Evolutionary conservation across 208 protist genomes (phyloP), one percentile per base, ranked within the genome.

Genomic region (Herpetomonas muscarum): DNA sequence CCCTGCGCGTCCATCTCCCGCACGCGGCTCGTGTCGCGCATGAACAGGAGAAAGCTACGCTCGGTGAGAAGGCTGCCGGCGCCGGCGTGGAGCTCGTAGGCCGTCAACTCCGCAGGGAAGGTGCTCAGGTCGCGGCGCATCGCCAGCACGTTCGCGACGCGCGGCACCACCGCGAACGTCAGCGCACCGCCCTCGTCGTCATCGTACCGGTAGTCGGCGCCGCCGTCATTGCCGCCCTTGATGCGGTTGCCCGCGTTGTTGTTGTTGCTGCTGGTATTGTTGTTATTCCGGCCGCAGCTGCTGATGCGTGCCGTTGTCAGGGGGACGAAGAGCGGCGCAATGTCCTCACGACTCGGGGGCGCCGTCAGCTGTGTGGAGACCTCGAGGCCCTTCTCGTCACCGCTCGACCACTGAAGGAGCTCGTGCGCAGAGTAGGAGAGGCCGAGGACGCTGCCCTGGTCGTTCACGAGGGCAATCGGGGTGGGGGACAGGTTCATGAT

Each of bases 401-500:
- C 47, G 4, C 5, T 7, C 4, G n/a, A 21, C 19, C 28, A 70
- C 52, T 61, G 56, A 42, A 70, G 67, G 10, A 66, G 24, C 21
- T 66, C 48, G 19, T 13, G 22, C 17, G 64, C 64, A 7, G 59
- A 25, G 17, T 39, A 7, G 3, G 64, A 70, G 59, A 70, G 62
- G 7, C 21, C 21, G 21, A 70, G 17, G 39, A 66, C 28, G 22
- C 58, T 31, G 47, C 64, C 56, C 6, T 30, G 4, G n/a, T 44
- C 26, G 56, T 67, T 44, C 10, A 56, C 26, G 28, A 21, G 5
- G 21, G 67, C 31, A 21, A 62, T 46, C 15, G 64, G 64, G 15
- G 58, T 50, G 15, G 64, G 42, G 9, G 47, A 64, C 9, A 67
- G 59, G n/a, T 70, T 21, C 17, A 46, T 24, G 22, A 60, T 41